Evolutionary conservation across 1,139 yeast genomes (phyloP), one percentile per base, ranked within the genome.

Genomic region (Schwanniomyces etchellsii): DNA sequence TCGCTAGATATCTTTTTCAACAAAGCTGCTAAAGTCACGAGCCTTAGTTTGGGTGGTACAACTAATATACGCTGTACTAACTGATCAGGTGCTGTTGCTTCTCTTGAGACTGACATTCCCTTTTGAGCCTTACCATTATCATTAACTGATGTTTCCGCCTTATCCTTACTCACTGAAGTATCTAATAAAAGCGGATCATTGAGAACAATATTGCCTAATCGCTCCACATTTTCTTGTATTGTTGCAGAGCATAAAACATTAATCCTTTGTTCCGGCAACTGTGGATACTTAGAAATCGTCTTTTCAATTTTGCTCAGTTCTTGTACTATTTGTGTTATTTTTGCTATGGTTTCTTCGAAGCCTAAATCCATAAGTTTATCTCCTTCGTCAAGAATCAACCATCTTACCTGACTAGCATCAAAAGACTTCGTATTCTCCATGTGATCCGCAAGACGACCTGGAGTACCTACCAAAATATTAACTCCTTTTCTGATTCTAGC

Each of bases 191-290:
- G 77, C 1, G 95, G 89, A 38, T 82, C 67, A 28, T 71, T 63
- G 37, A 89, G 64, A 0, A 94, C 73, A 15, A 83, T 70, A 39
- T 81, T 81, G 18, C 96, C 96, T 33, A 91, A 64, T 47, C 83
- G 77, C 44, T 80, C 74, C 9, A 85, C 96, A 37, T 76, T 81
- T 23, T 77, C 77, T 46, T 84, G 86, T 60, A 86, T 77, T 0
- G 99, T 91, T 1, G 99, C 99, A 16, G 97, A 88, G 65, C 98
- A 91, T 37, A 91, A 60, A 6, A 91, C 73, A 42, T 84, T 88
- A 29, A 85, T 70, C 47, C 96, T 70, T 41, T 70, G 70, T 0
- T 54, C 51, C 2, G 97, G 97, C 36, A 89, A 66, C 2, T 66
- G 64, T 24, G 74, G 75, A 55, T 70, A 74, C 34, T 48, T 49